Evolutionary conservation across 345 rosid genomes (phyloP), one percentile per base, ranked within the genome.

Genomic region (Kernera saxatilis): DNA sequence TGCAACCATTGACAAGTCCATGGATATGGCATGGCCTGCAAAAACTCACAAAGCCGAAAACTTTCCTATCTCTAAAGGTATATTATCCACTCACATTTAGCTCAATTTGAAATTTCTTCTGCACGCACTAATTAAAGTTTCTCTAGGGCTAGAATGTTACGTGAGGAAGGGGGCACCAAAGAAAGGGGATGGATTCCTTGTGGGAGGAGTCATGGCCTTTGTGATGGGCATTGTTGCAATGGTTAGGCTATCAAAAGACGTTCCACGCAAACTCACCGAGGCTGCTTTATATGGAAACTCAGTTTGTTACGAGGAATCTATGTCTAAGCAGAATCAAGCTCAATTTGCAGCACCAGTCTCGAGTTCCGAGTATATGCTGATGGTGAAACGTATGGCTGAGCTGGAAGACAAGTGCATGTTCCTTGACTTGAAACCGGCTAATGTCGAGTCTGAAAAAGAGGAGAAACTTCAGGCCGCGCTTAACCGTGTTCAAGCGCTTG

Each of bases 301-400:
- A 13, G 72, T 72, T 48, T 72, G 68, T 50, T 77, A 77, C 27
- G 77, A 77, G 7, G 79, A 70, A 71, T 25, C 73, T n/a, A 50
- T 45, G 64, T 53, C 67, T 8, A 76, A 57, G 64, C 69, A 67
- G 12, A 76, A 70, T 33, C 71, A 76, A 64, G 35, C 39, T 81
- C 75, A 76, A 30, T 60, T 76, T 55, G 72, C 79, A 8, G 83
- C 79, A 55, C 67, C 91, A 40, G 75, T 88, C 66, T 73, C 87
- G 1, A 78, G 75, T 32, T 30, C 77, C 8, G 96, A 91, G 13
- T 87, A 80, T 87, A 64, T 83, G 81, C 49, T 70, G 35, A 83
- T 93, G 91, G 78, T 83, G 84, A 79, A 77, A 71, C 92, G 97
- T 61, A 86, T 93, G 91, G 85, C 91, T 29, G 87, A 85, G 35